phyloP scores from a whole-genome alignment of 1,284 basidiomycete species.

The Filobasidium uniguttulatum region DNA sequence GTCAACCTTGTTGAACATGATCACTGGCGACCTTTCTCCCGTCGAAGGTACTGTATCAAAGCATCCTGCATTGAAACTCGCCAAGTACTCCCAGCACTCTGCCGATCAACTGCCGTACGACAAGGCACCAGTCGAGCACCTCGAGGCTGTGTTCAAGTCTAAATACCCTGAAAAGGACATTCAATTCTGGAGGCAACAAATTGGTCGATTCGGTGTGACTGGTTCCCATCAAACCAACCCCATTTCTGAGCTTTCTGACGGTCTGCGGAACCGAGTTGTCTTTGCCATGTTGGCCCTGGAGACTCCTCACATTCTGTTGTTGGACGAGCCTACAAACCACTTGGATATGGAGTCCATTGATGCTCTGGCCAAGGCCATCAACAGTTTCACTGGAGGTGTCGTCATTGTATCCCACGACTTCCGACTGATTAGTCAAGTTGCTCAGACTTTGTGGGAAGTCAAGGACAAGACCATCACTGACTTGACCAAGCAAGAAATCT shows the following conservation, averaged over 20 bases:
- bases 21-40: conserved; percentile 73
- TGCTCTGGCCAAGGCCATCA: conserved; percentile 84
- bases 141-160: conserved; percentile 61
- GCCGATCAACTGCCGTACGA: conserved; percentile 97
- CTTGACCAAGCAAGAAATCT: conserved; percentile 74
- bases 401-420: conserved; percentile 97
- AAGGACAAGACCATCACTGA: conserved; percentile 88
- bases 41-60: conserved; percentile 72
- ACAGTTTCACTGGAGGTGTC: conserved; percentile 92
- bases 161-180: conserved; percentile 93
- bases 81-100: conserved; percentile 96
- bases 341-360: conserved; percentile 93
- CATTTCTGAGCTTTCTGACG: conserved; percentile 90
- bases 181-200: conserved; percentile 76
- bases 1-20: conserved; percentile 90
- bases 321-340: conserved; percentile 73
- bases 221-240: conserved; percentile 86
- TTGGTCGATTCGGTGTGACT: conserved; percentile 90
- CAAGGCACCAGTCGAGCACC: conserved; percentile 83
- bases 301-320: conserved; percentile 74
- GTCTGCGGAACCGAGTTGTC: conserved; percentile 64
- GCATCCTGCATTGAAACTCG: conserved; percentile 81
- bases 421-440: conserved; percentile 88
- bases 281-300: conserved; percentile 63
- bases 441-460: conserved; percentile 97